Evolutionary conservation across 257 asterid species (phyloP).

Genomic region (Solanum pinnatisectum): DNA sequence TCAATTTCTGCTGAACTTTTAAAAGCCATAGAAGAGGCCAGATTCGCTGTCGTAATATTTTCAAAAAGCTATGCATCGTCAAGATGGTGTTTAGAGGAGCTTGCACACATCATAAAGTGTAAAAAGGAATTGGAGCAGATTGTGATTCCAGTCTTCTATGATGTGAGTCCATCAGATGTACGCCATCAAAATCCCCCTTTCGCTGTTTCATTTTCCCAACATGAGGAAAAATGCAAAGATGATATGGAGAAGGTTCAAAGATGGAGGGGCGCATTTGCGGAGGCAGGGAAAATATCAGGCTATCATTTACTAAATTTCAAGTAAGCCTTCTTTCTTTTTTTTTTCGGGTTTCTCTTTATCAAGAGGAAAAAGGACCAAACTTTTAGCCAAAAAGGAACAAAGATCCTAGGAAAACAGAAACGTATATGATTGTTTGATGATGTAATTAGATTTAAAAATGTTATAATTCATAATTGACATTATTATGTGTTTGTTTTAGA

Average conservation of each 20-base stretch:
- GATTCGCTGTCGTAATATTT: background rate
- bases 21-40: background rate
- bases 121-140: background rate
- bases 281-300: background rate
- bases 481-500: background rate
- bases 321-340: background rate
- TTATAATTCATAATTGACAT: background rate
- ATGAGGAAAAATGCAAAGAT: background rate
- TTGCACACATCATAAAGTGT: background rate
- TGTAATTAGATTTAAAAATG: background rate
- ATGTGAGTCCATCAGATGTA: background rate
- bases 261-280: background rate
- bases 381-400: background rate
- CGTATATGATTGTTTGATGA: background rate
- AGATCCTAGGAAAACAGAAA: background rate
- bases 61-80: background rate
- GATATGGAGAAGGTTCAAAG: background rate
- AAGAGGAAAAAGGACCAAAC: background rate
- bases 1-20: background rate
- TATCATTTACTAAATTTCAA: background rate
- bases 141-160: background rate
- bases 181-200: background rate
- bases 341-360: background rate
- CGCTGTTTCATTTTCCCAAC: background rate
- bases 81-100: background rate